phyloP scores from a whole-genome alignment of 208 protist species.

The Leishmania tarentolae region DNA sequence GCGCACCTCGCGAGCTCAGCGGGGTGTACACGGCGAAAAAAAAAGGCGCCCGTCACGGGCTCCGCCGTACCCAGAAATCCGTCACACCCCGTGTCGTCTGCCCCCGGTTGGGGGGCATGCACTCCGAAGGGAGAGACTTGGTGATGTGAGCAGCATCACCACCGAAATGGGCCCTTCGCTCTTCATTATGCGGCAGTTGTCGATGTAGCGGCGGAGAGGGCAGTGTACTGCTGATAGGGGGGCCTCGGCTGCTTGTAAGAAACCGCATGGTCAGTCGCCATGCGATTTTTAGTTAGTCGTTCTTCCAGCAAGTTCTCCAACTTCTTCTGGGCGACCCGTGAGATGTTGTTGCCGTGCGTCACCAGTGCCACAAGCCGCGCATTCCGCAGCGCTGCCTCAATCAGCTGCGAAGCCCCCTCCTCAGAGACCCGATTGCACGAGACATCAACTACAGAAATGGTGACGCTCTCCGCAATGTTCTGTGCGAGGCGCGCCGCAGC shows the following conservation, averaged over 20 bases:
- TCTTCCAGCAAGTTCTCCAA: slow-evolving; percentile 80
- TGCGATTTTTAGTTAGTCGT: slow-evolving; percentile 61
- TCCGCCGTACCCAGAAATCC: neutral
- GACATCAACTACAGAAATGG: slow-evolving; percentile 66
- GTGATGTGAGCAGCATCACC: no score
- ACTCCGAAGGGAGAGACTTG: neutral
- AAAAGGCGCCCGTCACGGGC: neutral
- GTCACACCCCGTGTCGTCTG: neutral
- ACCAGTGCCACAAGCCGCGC: slow-evolving; percentile 58
- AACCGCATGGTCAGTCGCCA: slow-evolving; percentile 29
- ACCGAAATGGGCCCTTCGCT: neutral
- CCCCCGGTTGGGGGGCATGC: neutral
- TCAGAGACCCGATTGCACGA: slow-evolving; percentile 79
- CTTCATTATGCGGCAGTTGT: neutral
- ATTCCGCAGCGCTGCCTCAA: slow-evolving; percentile 78
- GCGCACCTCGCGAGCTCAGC: neutral
- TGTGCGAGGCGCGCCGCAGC: slow-evolving; percentile 62
- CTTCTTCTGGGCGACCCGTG: slow-evolving; percentile 84
- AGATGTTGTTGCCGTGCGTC: slow-evolving; percentile 82
- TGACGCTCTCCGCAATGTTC: slow-evolving; percentile 65
- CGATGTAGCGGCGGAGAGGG: neutral
- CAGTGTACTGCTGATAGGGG: slow-evolving; percentile 25
- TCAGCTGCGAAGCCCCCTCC: slow-evolving; percentile 66
- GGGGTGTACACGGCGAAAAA: neutral
- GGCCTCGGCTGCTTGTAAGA: slow-evolving; percentile 37